phyloP scores from a whole-genome alignment of 2,329 filamentous ascomycete genomes.

The Penicillium rolfsii region DNA sequence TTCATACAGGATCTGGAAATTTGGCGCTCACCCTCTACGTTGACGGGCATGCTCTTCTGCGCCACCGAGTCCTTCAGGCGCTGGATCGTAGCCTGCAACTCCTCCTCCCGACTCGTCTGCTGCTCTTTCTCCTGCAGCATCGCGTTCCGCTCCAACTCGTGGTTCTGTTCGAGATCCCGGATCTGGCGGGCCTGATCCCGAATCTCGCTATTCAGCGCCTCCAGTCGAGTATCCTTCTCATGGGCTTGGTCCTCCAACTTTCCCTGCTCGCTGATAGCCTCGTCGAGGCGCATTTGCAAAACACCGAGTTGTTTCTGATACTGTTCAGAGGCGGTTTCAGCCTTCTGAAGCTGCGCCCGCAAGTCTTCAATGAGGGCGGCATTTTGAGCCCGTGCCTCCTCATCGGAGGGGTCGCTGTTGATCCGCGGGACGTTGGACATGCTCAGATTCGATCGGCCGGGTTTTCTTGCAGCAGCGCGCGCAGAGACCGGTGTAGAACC shows the following conservation, averaged over 20 bases:
- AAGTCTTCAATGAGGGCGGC: conserved; percentile 80
- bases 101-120: conserved; percentile 79
- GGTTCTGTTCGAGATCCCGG: conserved; percentile 88
- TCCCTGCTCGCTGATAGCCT: conserved; percentile 78
- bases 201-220: conserved; percentile 80
- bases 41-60: conserved; percentile 66
- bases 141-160: conserved; percentile 84
- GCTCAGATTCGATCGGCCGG: conserved; percentile 49
- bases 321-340: conserved; percentile 76
- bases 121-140: conserved; percentile 93
- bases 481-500: conserved; percentile 64
- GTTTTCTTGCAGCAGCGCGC: conserved; percentile 69
- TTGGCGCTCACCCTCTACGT: conserved; percentile 55
- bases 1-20: conserved; percentile 57
- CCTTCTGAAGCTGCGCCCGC: conserved; percentile 77
- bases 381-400: conserved; percentile 78
- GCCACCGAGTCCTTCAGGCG: conserved; percentile 86
- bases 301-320: conserved; percentile 83
- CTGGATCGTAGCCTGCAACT: conserved; percentile 88
- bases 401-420: conserved; percentile 58
- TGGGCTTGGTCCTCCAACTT: conserved; percentile 86
- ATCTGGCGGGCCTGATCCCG: conserved; percentile 80
- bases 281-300: conserved; percentile 82
- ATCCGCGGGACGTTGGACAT: conserved; percentile 50
- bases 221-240: conserved; percentile 81